phyloP scores from a whole-genome alignment of 805 yeast species.

The Metschnikowia baotianmanensis region DNA sequence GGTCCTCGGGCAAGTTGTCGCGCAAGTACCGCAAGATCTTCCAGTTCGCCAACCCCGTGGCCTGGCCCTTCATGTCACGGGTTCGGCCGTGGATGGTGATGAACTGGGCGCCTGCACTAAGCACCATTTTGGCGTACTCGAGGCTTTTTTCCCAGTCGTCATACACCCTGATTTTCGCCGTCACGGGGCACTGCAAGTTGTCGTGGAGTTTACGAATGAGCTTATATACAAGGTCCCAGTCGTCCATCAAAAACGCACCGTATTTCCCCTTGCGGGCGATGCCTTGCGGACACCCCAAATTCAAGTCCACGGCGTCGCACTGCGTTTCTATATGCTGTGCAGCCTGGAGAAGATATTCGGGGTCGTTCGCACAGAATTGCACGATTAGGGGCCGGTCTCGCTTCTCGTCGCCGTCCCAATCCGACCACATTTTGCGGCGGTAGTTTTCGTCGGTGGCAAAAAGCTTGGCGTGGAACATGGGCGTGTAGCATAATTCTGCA shows the following conservation, averaged over 20 bases:
- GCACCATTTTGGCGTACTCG: slow-evolving; percentile 83
- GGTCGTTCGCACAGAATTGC: slow-evolving; percentile 96
- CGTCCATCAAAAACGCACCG: slow-evolving; percentile 96
- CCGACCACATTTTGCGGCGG: slow-evolving; percentile 68
- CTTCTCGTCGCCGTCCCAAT: slow-evolving; percentile 65
- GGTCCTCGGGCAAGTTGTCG: slow-evolving; percentile 72
- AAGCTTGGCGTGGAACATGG: slow-evolving; percentile 92
- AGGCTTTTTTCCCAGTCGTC: slow-evolving; percentile 81
- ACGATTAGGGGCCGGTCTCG: slow-evolving; percentile 85
- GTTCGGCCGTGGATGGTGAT: slow-evolving; percentile 94
- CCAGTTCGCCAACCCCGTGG: slow-evolving; percentile 97
- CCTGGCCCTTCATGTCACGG: slow-evolving; percentile 96
- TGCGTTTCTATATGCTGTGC: slow-evolving; percentile 75
- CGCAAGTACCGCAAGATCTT: slow-evolving; percentile 66
- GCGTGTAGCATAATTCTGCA: slow-evolving; percentile 91
- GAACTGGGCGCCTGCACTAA: slow-evolving; percentile 93
- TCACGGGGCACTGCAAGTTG: slow-evolving; percentile 80
- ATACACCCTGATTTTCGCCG: slow-evolving; percentile 91
- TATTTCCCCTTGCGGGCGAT: slow-evolving; percentile 93
- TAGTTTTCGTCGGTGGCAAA: slow-evolving; percentile 85
- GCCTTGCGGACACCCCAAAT: slow-evolving; percentile 97
- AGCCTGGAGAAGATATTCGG: slow-evolving; percentile 76
- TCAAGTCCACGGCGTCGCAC: slow-evolving; percentile 95
- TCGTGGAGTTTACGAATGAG: slow-evolving; percentile 73
- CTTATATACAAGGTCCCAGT: slow-evolving; percentile 78